phyloP scores from a whole-genome alignment of 1,284 basidiomycete species.

The Rhodotorula glutinis region DNA sequence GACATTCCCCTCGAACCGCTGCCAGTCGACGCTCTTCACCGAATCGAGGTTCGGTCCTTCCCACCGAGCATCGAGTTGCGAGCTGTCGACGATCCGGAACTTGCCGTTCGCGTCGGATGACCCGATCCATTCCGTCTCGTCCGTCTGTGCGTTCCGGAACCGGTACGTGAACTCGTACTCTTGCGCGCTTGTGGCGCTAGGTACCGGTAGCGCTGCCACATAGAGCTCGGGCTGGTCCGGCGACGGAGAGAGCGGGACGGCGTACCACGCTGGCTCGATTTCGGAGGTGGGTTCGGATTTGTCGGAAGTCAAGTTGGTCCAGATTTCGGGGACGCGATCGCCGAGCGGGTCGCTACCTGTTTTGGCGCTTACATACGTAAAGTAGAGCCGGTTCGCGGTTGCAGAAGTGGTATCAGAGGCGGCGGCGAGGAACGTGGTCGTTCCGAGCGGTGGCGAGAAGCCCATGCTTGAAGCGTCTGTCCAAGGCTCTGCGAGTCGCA shows the following conservation, averaged over 20 bases:
- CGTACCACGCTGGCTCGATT: conserved; percentile 18
- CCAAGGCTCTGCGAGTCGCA: too few species aligned
- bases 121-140: conserved; percentile 32
- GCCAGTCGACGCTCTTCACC: not conserved
- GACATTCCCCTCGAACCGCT: not conserved
- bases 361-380: not conserved
- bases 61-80: not conserved
- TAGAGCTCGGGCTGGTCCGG: not conserved
- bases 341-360: too few species aligned
- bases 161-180: conserved; percentile 37
- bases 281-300: too few species aligned
- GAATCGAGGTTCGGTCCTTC: not conserved
- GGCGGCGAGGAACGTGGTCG: conserved; percentile 7
- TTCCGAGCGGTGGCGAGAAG: conserved; percentile 1
- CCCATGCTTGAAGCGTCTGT: not conserved
- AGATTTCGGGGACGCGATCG: conserved; percentile 23
- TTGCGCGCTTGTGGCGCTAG: not conserved
- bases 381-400: not conserved
- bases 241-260: conserved; percentile 16
- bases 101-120: conserved; percentile 21
- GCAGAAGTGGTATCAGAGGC: not conserved
- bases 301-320: conserved; percentile 31
- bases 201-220: not conserved
- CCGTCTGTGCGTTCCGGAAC: not conserved
- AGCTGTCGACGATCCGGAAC: conserved; percentile 6